Conservation (phyloP, 805 yeast genomes). For the Maudiozyma barnettii region DNA sequence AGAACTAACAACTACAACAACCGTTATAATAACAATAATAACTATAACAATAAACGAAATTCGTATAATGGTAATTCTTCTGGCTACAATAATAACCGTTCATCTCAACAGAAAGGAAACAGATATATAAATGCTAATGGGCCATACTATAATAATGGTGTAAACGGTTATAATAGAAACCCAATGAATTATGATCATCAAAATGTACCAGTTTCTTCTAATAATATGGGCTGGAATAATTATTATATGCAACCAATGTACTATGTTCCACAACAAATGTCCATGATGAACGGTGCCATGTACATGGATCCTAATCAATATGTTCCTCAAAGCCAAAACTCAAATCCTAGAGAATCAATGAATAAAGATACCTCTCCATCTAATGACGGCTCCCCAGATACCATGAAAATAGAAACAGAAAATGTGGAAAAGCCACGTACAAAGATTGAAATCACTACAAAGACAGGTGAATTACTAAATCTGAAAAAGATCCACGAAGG, state of each 20-base stretch:
- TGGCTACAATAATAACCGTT: neutral
- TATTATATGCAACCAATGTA: slow-evolving; percentile 20
- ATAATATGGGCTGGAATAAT: slow-evolving; percentile 19
- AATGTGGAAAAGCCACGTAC: slow-evolving; percentile 10
- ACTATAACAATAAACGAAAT: neutral
- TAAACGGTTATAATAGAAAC: neutral
- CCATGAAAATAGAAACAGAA: neutral
- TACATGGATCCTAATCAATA: slow-evolving; percentile 1
- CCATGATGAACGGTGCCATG: slow-evolving; percentile 3
- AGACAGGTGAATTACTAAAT: slow-evolving; percentile 26
- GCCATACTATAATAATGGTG: slow-evolving; percentile 1
- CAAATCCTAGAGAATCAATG: neutral
- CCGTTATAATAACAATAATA: neutral
- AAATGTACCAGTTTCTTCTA: slow-evolving; percentile 2
- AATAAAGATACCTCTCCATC: neutral
- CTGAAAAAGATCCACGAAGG: slow-evolving; percentile 16
- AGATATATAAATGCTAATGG: neutral
- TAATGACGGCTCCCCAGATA: neutral
- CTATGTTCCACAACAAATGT: slow-evolving; percentile 20
- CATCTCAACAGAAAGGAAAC: neutral
- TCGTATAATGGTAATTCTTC: neutral
- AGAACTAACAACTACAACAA: neutral
- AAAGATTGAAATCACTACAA: slow-evolving; percentile 28
- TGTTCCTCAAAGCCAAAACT: neutral
- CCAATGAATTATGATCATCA: neutral